These are phyloP conservation scores for Ustilago sp. DNA, from an alignment of 1,284 basidiomycete genomes.

Conservation along the genomic window DNA sequence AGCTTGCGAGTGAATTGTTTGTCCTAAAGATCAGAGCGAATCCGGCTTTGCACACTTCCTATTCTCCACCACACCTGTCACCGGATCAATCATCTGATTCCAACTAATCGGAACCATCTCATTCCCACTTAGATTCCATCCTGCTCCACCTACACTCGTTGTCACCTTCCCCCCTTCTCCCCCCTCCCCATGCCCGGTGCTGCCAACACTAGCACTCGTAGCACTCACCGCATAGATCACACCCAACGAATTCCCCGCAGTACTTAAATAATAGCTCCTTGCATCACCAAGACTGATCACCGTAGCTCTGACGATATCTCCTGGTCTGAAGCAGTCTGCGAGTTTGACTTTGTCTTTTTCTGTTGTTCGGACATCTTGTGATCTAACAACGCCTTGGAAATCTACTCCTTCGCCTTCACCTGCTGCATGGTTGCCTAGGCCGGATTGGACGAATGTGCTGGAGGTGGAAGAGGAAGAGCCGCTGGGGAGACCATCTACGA, in stretches of 20 bases:
- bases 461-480: slow-evolving; percentile 41
- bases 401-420: slow-evolving; percentile 71
- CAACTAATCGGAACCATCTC: slow-evolving; percentile 75
- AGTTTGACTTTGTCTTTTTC: slow-evolving; percentile 94
- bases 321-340: slow-evolving; percentile 92
- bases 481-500: slow-evolving; percentile 86
- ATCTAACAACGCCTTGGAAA: slow-evolving; percentile 89
- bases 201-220: slow-evolving; percentile 5
- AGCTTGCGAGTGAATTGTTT: background rate
- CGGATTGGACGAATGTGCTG: slow-evolving; percentile 39
- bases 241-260: slow-evolving; percentile 91
- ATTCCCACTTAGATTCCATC: slow-evolving; percentile 40
- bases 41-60: slow-evolving; percentile 88
- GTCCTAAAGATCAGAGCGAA: slow-evolving; percentile 18
- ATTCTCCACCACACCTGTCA: slow-evolving; percentile 82
- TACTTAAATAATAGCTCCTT: slow-evolving; percentile 85
- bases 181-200: background rate
- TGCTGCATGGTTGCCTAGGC: slow-evolving; percentile 63
- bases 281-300: slow-evolving; percentile 74
- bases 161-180: background rate
- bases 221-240: slow-evolving; percentile 72
- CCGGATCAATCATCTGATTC: slow-evolving; percentile 90
- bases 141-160: slow-evolving; percentile 18
- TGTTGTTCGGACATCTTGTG: slow-evolving; percentile 82
- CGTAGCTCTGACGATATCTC: slow-evolving; percentile 91